These are phyloP conservation scores for Fusarium humuli DNA, from an alignment of 2,329 filamentous ascomycete species.

Conservation along the genomic window DNA sequence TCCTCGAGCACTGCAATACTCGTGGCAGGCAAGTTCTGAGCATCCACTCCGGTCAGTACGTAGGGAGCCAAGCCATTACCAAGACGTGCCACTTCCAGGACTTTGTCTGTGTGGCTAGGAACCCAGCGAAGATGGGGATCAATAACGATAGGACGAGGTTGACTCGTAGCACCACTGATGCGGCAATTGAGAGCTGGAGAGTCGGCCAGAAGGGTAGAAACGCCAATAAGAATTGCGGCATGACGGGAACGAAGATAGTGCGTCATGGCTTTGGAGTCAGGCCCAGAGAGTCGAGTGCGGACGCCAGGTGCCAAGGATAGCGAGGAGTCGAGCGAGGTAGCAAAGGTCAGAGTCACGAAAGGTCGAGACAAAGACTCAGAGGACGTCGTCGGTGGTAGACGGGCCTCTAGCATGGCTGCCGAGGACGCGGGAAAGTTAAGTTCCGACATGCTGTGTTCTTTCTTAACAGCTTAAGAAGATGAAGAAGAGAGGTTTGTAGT, in stretches of 20 bases:
- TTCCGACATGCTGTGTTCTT: conserved; percentile 49
- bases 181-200: conserved; percentile 89
- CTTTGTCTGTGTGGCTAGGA: conserved; percentile 68
- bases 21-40: conserved; percentile 57
- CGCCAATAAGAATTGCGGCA: conserved; percentile 86
- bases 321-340: conserved; percentile 86
- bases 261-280: conserved; percentile 89
- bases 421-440: conserved; percentile 51
- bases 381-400: conserved; percentile 45
- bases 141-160: conserved; percentile 84
- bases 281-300: conserved; percentile 86
- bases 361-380: conserved; percentile 44
- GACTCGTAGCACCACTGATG: conserved; percentile 69
- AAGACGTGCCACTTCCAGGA: conserved; percentile 72
- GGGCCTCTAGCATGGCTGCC: conserved; percentile 50
- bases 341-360: conserved; percentile 87
- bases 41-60: conserved; percentile 68
- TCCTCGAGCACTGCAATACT: conserved; percentile 58
- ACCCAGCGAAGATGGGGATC: conserved; percentile 84
- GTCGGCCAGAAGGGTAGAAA: conserved; percentile 85
- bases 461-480: background rate
- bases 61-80: conserved; percentile 79
- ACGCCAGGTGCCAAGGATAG: conserved; percentile 80
- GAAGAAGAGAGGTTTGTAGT: background rate
- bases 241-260: conserved; percentile 87